phyloP scores from a whole-genome alignment of 2,329 filamentous ascomycete genomes.

The Cercospora zeina region DNA sequence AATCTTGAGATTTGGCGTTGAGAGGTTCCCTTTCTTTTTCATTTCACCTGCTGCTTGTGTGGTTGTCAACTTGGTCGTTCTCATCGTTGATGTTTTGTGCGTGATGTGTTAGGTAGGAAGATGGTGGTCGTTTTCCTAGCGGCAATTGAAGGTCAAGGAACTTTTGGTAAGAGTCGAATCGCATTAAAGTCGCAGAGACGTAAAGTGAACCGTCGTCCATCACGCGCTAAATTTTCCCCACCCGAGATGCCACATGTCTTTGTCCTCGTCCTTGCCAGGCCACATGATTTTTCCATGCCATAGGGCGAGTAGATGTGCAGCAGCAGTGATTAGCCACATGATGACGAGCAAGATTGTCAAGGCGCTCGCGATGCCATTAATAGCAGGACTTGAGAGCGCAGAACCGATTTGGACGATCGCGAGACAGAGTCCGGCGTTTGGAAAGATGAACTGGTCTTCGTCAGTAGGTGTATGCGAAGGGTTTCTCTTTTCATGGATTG shows the following conservation, averaged over 20 bases:
- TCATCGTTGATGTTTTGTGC: too few relatives aligned
- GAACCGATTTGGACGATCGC: slow-evolving; percentile 59
- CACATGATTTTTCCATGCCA: slow-evolving; percentile 56
- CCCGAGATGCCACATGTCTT: slow-evolving; percentile 38
- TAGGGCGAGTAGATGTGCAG: slow-evolving; percentile 54
- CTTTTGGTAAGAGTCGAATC: not conserved
- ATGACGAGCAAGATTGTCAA: slow-evolving; percentile 58
- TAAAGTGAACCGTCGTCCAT: not conserved
- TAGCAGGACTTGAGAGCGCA: slow-evolving; percentile 53
- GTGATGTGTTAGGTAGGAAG: not conserved
- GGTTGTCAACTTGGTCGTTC: too few relatives aligned
- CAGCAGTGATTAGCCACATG: slow-evolving; percentile 57
- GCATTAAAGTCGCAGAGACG: not conserved
- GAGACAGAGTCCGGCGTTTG: slow-evolving; percentile 64
- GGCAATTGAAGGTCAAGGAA: not conserved
- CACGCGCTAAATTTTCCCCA: slow-evolving; percentile 24
- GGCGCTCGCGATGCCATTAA: slow-evolving; percentile 57
- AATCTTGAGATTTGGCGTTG: not conserved
- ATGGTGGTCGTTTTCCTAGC: not conserved
- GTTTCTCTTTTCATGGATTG: not conserved
- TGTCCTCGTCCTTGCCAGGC: slow-evolving; percentile 63
- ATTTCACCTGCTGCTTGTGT: too few relatives aligned
- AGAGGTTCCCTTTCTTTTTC: too few relatives aligned
- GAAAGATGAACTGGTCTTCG: slow-evolving; percentile 57
- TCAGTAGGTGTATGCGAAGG: not conserved